Conservation (phyloP, 768 basidiomycete genomes). For the Tricholoma sp. region DNA sequence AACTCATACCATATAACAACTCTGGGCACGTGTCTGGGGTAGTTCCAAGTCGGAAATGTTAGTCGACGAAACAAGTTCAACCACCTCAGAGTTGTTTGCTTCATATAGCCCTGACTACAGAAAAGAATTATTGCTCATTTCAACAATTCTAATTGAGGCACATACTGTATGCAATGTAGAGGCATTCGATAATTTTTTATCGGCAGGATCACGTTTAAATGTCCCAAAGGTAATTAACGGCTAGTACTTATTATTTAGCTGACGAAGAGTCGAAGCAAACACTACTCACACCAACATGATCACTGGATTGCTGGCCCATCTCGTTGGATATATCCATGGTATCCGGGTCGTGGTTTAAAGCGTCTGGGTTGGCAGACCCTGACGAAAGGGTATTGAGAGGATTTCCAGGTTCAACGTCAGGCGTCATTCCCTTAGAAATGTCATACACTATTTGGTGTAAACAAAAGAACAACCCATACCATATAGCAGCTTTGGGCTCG, state of each 20-base stretch:
- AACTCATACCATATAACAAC: not conserved
- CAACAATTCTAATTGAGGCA: not conserved
- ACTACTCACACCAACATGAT: not conserved
- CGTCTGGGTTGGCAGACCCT: no score
- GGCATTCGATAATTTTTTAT: not conserved
- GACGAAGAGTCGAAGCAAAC: not conserved
- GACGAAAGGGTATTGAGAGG: no score
- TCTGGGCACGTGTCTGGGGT: not conserved
- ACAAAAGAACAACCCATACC: not conserved
- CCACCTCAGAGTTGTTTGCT: not conserved
- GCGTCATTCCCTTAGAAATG: not conserved
- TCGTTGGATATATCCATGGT: no score
- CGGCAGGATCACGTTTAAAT: not conserved
- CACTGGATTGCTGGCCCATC: no score
- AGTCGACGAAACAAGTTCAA: not conserved
- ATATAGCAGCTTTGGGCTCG: not conserved
- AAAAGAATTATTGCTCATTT: not conserved
- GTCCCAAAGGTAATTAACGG: not conserved
- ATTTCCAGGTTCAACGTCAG: not conserved
- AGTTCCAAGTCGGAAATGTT: not conserved
- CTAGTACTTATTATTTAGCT: not conserved
- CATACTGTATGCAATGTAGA: not conserved
- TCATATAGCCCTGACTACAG: not conserved
- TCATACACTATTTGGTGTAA: not conserved
- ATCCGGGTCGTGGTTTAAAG: no score